Conservation (phyloP, 768 basidiomycete genomes). For the Rhodocollybia butyracea region DNA sequence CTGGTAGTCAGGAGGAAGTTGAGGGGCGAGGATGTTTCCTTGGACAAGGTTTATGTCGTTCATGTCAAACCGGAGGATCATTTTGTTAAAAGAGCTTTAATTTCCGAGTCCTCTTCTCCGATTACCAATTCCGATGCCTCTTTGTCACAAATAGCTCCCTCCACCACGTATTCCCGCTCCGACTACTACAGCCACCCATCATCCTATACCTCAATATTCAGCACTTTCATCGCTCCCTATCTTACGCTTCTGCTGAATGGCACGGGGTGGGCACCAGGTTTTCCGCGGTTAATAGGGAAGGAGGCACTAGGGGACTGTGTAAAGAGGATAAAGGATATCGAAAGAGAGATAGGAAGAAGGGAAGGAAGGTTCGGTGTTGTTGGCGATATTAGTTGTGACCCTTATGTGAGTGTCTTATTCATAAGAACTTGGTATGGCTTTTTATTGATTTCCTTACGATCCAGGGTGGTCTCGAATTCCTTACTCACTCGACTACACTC, state of each 20-base stretch:
- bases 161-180: slow-evolving; percentile 50
- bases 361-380: slow-evolving; percentile 64
- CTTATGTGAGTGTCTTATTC: slow-evolving; percentile 61
- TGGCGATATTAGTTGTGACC: slow-evolving; percentile 88
- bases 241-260: slow-evolving; percentile 85
- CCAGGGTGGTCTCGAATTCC: slow-evolving; percentile 84
- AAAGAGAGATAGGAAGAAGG: slow-evolving; percentile 49
- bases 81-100: slow-evolving; percentile 45
- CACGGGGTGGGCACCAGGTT: slow-evolving; percentile 76
- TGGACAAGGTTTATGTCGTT: slow-evolving; percentile 35
- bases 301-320: too few species aligned
- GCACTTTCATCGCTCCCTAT: slow-evolving; percentile 78
- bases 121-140: not conserved
- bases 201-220: slow-evolving; percentile 64
- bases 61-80: slow-evolving; percentile 72
- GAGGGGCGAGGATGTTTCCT: not conserved
- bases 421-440: too few species aligned
- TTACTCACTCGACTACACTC: slow-evolving; percentile 74
- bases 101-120: slow-evolving; percentile 17
- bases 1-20: slow-evolving; percentile 54
- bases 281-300: slow-evolving; percentile 77
- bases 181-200: slow-evolving; percentile 76
- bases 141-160: not conserved
- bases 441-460: not conserved
- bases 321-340: slow-evolving; percentile 4